Conservation (phyloP, 768 basidiomycete species). For the Podaxis mareebaensis region DNA sequence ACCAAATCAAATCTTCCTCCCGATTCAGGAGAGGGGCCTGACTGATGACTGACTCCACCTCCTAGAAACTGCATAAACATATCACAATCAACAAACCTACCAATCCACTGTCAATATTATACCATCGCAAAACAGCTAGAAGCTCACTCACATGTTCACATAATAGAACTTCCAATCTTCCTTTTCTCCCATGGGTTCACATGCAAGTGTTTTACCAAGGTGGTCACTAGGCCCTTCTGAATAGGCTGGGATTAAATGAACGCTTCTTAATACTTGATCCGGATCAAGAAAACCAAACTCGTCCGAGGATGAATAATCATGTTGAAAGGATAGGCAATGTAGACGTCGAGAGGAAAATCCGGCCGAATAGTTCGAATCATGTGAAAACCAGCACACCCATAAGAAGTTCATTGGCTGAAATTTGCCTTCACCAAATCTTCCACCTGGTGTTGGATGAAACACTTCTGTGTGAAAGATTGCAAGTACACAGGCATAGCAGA, state of each 20-base stretch:
- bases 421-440: not conserved
- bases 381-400: no score
- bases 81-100: no score
- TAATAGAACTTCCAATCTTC: not conserved
- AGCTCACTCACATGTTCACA: no score
- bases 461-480: not conserved
- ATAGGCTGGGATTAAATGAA: not conserved
- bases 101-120: no score
- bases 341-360: not conserved
- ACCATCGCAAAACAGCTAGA: no score
- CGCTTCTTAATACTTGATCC: not conserved
- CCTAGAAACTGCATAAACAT: no score
- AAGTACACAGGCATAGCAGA: not conserved
- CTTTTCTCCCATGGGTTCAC: not conserved
- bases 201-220: not conserved
- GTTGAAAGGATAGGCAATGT: not conserved
- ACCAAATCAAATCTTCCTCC: no score
- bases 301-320: not conserved
- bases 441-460: not conserved
- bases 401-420: no score
- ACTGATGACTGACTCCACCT: no score
- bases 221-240: not conserved
- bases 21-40: no score
- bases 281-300: not conserved
- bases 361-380: not conserved